phyloP scores from a whole-genome alignment of 2,329 filamentous ascomycete genomes.

The Colletotrichum tropicicola region DNA sequence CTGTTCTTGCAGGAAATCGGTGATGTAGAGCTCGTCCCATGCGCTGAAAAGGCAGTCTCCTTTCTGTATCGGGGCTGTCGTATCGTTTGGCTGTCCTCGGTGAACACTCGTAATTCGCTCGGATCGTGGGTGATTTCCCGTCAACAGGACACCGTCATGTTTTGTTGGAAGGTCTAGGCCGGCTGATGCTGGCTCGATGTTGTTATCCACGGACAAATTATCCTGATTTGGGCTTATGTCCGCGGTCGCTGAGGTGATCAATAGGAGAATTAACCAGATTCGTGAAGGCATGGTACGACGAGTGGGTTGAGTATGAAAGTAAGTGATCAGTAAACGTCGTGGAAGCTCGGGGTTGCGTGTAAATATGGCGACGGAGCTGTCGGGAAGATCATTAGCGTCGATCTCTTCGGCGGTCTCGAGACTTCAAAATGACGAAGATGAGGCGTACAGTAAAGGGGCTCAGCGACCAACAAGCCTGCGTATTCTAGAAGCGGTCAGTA shows the following conservation, averaged over 20 bases:
- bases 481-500: neutral
- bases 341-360: neutral
- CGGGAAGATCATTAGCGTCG: too few species aligned
- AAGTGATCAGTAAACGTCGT: neutral
- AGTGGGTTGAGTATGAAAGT: neutral
- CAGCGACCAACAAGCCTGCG: neutral
- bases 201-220: neutral
- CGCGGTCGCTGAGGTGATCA: neutral
- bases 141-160: neutral
- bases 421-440: neutral
- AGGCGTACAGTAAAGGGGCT: neutral
- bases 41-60: neutral
- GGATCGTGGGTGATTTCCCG: neutral
- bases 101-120: too few species aligned
- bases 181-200: neutral
- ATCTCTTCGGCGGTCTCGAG: neutral
- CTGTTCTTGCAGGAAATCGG: slow-evolving; percentile 22
- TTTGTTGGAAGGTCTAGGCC: too few species aligned
- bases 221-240: neutral
- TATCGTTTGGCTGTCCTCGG: neutral
- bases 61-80: neutral
- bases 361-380: neutral
- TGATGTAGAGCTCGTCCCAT: slow-evolving; percentile 21
- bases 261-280: neutral
- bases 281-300: neutral